Conservation (phyloP, 2,329 filamentous ascomycete genomes). For the Talaromyces sp. region DNA sequence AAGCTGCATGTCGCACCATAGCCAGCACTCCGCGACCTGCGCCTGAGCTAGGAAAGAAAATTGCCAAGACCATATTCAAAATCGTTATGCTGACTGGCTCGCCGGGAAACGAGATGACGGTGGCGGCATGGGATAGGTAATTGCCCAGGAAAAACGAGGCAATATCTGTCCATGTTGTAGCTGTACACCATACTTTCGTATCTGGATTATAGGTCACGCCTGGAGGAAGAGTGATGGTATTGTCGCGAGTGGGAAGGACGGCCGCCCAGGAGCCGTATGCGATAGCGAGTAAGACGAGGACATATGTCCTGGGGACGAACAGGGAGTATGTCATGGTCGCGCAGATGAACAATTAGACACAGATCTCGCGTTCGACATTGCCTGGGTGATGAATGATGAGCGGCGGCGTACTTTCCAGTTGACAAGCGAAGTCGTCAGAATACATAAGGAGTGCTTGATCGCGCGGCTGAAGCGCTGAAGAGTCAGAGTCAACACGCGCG, state of each 20-base stretch:
- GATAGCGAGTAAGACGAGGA: not conserved
- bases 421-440: too few relatives aligned
- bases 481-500: too few relatives aligned
- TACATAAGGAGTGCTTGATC: not conserved
- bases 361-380: not conserved
- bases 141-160: conserved; percentile 34
- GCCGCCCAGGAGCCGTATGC: not conserved
- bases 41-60: conserved; percentile 28
- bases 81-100: conserved; percentile 22
- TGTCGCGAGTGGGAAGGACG: not conserved
- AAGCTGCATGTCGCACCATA: conserved; percentile 23
- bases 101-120: conserved; percentile 31
- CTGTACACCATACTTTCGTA: conserved; percentile 8
- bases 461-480: not conserved
- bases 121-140: conserved; percentile 36
- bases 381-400: too few relatives aligned
- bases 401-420: not conserved
- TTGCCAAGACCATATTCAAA: conserved; percentile 20
- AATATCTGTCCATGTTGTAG: conserved; percentile 23
- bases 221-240: not conserved
- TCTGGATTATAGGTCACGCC: not conserved
- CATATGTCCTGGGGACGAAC: not conserved
- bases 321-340: not conserved
- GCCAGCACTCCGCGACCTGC: conserved; percentile 27
- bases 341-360: conserved; percentile 22